Conservation (phyloP, 805 yeast species). For the Saturnispora quitensis region DNA sequence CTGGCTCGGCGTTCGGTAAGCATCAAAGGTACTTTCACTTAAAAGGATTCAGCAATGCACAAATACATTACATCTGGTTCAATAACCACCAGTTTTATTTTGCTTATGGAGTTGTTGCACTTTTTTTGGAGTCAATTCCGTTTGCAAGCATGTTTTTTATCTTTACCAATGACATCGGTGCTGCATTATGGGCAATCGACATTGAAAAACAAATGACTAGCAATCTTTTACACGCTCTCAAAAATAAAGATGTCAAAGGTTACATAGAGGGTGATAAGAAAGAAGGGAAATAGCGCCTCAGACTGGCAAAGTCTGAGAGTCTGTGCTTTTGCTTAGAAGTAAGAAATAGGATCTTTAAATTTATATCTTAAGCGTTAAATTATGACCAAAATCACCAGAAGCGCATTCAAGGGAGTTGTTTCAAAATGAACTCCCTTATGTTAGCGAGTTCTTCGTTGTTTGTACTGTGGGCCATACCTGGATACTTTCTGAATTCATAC, state of each 20-base stretch:
- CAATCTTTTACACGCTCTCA: not conserved
- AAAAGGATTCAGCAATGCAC: conserved; percentile 39
- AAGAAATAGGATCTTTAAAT: not conserved
- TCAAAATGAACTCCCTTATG: conserved; percentile 35
- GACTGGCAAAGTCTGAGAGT: no score
- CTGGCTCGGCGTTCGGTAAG: conserved; percentile 42
- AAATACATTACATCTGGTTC: conserved; percentile 31
- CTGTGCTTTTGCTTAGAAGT: not conserved
- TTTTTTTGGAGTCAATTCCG: conserved; percentile 46
- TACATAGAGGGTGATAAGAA: not conserved
- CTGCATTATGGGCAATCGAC: conserved; percentile 54
- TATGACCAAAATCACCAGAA: not conserved
- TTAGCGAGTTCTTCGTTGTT: conserved; percentile 57
- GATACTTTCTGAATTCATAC: conserved; percentile 45
- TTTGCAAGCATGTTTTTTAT: conserved; percentile 42
- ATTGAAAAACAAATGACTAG: conserved; percentile 18
- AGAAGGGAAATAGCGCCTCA: not conserved
- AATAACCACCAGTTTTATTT: conserved; percentile 29
- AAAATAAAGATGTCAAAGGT: not conserved
- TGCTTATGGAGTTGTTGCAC: conserved; percentile 44
- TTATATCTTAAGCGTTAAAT: not conserved
- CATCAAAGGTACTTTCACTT: conserved; percentile 50
- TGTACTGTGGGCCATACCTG: conserved; percentile 61
- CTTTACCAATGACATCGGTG: conserved; percentile 52
- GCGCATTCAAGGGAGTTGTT: not conserved